Evolutionary conservation across 2,329 filamentous ascomycete species (phyloP), one percentile per base, ranked within the genome.

Genomic region (Clonostachys rosea): DNA sequence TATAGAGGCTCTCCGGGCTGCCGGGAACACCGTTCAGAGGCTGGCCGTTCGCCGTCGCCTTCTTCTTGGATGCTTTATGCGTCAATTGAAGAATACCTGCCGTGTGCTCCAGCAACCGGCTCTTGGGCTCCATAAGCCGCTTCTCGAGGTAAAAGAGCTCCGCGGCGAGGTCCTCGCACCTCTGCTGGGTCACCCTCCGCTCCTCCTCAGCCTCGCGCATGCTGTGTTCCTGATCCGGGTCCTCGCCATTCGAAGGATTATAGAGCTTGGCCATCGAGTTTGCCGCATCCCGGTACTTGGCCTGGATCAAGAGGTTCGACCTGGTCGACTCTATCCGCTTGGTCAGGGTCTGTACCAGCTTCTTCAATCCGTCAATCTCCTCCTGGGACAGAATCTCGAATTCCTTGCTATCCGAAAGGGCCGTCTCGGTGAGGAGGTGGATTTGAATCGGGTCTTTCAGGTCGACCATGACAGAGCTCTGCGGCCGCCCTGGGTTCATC

Each of bases 221-320:
- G 49, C 73, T 62, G 58, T 74, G 65, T 57, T 67, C 43, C 68
- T 74, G 59, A 74, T 77, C 64, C 58, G 75, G 70, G 61, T 76
- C 56, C 48, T 73, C 61, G 58, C 74, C 65, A 57, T 67, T 44
- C 10, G 77, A 75, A n/a, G 83, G 76, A 9, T 81, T 81, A 61
- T 95, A 90, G 33, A 99, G 74, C 57, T 87, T 85, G 49, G 86
- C 85, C 67, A 99, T 84, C 39, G 91, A 95, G 53, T 86, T 81
- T 11, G 94, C 90, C 1, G 94, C 94, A 75, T 97, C 92, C 57
- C 91, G 87, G 58, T 96, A 90, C 71, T 97, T 99, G 47, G 84
- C 87, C 65, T 99, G 94, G 42, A 97, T 83, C 34, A 85, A 84
- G 36, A 99, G 76, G 66, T 92, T 96, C 50, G 89, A 81, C 54